Evolutionary conservation across 805 yeast species (phyloP), one percentile per base, ranked within the genome.

Genomic region (Wickerhamomyces tratensis): DNA sequence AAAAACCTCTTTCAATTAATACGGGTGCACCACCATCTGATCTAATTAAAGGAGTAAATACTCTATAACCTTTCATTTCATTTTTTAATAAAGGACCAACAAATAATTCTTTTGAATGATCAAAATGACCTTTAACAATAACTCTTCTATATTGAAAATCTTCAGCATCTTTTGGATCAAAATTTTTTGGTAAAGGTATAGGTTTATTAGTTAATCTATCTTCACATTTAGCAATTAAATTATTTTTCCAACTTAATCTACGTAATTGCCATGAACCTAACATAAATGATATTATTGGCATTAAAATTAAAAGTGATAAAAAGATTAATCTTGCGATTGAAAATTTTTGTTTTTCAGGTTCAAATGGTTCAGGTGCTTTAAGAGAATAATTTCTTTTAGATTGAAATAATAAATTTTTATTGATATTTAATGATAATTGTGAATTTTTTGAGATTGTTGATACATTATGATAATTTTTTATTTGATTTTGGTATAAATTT

Each of bases 181-280:
- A 59, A n/a, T 66, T 58, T 40, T 72, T 70, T 0, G 97, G 97
- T 31, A 91, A 63, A 6, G 81, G 81, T 25, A 81, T 64, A 0
- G 96, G 83, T 4, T 80, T 79, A 44, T 76, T 74, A 0, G 89
- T 79, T 51, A 93, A 64, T 48, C 89, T 68, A 53, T 86, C 87
- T 59, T 93, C 97, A 54, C 91, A 80, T 20, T 75, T 73, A 4
- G 94, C 82, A 46, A 93, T 83, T 47, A 93, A 69, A 47, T 80
- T 76, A 25, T 79, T 83, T 60, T 93, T 93, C 98, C 98, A 93
- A 46, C 76, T 70, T 40, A 93, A 65, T 49, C 98, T 71, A 52
- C 76, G 69, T 38, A 86, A 78, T 65, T 93, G 98, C 98, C 98
- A 93, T 43, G 88, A 75, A 2, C 98, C 98, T 37, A 93, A 65